Conservation (phyloP, 257 asterid genomes). For the Euphrasia confusa region DNA sequence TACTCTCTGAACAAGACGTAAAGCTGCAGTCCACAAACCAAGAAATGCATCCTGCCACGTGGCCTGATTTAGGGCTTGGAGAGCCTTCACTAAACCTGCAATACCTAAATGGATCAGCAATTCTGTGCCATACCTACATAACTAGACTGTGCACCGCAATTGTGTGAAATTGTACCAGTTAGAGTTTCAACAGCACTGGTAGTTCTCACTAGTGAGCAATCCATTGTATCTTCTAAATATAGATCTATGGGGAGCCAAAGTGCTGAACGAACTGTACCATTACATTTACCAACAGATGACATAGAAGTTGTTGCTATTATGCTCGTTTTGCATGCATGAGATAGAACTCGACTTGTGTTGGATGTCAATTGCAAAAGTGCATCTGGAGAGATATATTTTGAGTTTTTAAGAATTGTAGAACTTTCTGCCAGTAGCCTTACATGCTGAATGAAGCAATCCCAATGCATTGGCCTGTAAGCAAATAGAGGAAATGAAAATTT, state of each 20-base stretch:
- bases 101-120: conserved; percentile 24
- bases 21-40: conserved; percentile 88
- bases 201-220: conserved; percentile 72
- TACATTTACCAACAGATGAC: conserved; percentile 54
- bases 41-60: conserved; percentile 95
- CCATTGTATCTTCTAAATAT: conserved; percentile 85
- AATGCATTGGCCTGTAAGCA: conserved; percentile 57
- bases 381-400: conserved; percentile 70
- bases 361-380: conserved; percentile 78
- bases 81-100: conserved; percentile 87
- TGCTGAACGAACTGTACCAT: conserved; percentile 57
- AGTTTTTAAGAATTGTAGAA: conserved; percentile 68
- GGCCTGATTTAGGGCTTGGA: conserved; percentile 75
- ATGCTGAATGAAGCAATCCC: conserved; percentile 69
- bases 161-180: conserved; percentile 41
- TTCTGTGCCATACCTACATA: conserved; percentile 7
- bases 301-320: conserved; percentile 45
- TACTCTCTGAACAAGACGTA: conserved; percentile 96
- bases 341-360: conserved; percentile 45
- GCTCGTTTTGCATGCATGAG: conserved; percentile 73
- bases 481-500: background rate
- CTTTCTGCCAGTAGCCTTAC: conserved; percentile 64
- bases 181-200: conserved; percentile 85
- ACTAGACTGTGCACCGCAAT: conserved; percentile 18
- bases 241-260: conserved; percentile 94